Conservation (phyloP, 129 eudicot species). For the Centella asiatica region DNA sequence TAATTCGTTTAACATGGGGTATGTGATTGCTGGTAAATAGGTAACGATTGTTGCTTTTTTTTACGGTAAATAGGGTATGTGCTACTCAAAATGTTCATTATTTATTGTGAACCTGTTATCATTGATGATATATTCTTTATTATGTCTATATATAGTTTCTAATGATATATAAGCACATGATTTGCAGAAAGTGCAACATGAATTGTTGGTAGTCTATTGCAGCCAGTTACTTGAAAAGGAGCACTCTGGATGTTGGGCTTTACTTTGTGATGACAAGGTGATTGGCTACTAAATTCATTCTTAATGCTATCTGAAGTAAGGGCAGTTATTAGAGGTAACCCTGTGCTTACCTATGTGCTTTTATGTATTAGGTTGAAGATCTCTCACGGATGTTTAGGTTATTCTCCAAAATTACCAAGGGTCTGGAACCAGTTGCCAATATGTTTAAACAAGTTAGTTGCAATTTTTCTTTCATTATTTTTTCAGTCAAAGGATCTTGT, state of each 20-base stretch:
- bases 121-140: not conserved
- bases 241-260: conserved; percentile 70
- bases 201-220: conserved; percentile 46
- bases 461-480: not conserved
- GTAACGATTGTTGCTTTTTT: too few relatives aligned
- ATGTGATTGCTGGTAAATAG: too few relatives aligned
- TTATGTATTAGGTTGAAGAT: conserved; percentile 60
- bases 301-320: not conserved
- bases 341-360: not conserved
- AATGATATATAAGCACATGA: not conserved
- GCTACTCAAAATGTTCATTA: not conserved
- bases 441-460: conserved; percentile 63
- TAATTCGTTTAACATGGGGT: too few relatives aligned
- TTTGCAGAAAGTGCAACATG: conserved; percentile 63
- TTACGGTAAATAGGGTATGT: too few relatives aligned
- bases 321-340: not conserved
- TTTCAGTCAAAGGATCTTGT: not conserved
- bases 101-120: not conserved
- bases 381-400: conserved; percentile 78
- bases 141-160: too few relatives aligned
- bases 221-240: conserved; percentile 78
- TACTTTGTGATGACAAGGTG: conserved; percentile 85
- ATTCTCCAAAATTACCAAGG: conserved; percentile 47
- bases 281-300: not conserved
- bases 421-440: conserved; percentile 68